phyloP scores from a whole-genome alignment of 2,329 filamentous ascomycete species.

The Myriosclerotinia duriaeana region DNA sequence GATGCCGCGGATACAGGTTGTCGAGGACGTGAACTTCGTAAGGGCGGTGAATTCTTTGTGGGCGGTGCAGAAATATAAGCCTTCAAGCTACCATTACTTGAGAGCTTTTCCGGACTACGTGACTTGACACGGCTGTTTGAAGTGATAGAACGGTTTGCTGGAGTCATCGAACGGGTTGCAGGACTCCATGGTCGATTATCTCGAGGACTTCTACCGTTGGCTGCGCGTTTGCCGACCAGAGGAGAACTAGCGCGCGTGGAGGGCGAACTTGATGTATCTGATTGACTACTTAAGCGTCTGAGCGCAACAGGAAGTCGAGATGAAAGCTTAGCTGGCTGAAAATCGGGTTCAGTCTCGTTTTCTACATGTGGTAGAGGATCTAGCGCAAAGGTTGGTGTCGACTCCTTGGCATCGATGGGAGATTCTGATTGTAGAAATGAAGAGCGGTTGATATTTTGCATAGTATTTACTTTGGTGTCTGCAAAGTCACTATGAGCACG shows the following conservation, averaged over 20 bases:
- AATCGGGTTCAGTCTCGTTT: neutral
- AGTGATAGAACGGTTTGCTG: constrained; percentile 41
- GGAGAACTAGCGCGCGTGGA: constrained; percentile 46
- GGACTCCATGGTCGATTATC: constrained; percentile 37
- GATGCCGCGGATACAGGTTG: constrained; percentile 74
- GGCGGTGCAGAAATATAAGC: constrained; percentile 71
- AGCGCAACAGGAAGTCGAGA: constrained; percentile 37
- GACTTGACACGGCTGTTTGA: constrained; percentile 41
- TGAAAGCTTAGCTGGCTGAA: constrained; percentile 23
- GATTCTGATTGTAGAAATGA: constrained; percentile 20
- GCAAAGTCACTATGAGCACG: constrained; percentile 63
- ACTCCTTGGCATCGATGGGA: constrained; percentile 7
- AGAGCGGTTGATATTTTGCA: constrained; percentile 25
- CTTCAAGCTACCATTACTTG: constrained; percentile 59
- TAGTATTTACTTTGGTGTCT: constrained; percentile 37
- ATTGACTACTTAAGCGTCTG: constrained; percentile 43
- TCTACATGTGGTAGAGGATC: neutral
- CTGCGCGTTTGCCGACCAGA: constrained; percentile 47
- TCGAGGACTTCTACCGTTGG: constrained; percentile 33
- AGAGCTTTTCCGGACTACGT: constrained; percentile 30
- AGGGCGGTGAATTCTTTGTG: constrained; percentile 72
- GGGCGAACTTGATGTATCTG: constrained; percentile 45
- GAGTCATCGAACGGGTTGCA: constrained; percentile 28
- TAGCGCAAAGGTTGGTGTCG: neutral
- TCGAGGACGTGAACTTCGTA: constrained; percentile 79